phyloP scores from a whole-genome alignment of 1,139 yeast species.

The Hyphopichia buzzinii region DNA sequence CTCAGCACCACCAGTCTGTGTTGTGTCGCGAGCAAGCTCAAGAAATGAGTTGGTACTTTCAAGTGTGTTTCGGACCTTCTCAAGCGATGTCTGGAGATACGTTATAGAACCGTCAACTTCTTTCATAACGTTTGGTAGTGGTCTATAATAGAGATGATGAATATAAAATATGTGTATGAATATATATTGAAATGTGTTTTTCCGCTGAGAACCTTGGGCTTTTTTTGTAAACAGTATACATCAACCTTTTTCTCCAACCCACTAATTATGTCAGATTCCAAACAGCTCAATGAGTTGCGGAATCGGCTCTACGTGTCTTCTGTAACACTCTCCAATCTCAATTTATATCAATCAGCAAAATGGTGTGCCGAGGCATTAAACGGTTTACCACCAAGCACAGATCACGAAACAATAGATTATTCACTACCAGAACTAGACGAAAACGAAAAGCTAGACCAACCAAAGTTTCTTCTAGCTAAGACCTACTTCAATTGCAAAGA shows the following conservation, averaged over 20 bases:
- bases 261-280: conserved; percentile 6
- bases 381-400: conserved; percentile 23
- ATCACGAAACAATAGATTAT: conserved; percentile 11
- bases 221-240: too few relatives aligned
- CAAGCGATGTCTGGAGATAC: conserved; percentile 1
- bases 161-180: too few relatives aligned
- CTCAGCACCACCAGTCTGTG: conserved; percentile 9
- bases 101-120: background rate
- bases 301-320: conserved; percentile 25
- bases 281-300: conserved; percentile 14
- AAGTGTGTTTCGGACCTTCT: conserved; percentile 10
- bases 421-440: conserved; percentile 28
- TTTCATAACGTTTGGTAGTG: too few relatives aligned
- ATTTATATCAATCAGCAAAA: conserved; percentile 68
- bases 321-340: conserved; percentile 34
- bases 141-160: too few relatives aligned
- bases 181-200: too few relatives aligned
- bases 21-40: conserved; percentile 6
- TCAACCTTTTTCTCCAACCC: background rate
- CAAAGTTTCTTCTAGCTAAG: conserved; percentile 58
- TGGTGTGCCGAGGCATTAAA: conserved; percentile 82
- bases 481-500: conserved; percentile 82
- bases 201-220: too few relatives aligned
- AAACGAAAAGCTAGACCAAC: conserved; percentile 25
- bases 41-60: conserved; percentile 15